Evolutionary conservation across 345 rosid genomes (phyloP).

Genomic region (Sisymbrium irio): DNA sequence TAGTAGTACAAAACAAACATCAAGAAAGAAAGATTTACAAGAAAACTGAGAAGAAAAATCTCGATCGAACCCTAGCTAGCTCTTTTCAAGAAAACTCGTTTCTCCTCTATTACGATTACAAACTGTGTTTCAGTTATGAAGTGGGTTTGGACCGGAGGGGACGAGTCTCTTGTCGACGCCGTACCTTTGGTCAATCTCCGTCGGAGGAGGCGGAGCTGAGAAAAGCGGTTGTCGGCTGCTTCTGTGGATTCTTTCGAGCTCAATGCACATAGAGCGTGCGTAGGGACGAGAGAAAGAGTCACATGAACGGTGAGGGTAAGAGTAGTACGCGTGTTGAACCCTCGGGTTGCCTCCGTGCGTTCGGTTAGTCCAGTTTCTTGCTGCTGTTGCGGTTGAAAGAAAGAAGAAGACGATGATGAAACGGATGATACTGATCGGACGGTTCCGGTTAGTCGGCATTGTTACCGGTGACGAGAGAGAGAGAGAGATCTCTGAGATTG

Average conservation of each 20-base stretch:
- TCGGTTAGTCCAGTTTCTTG: not conserved
- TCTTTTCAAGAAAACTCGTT: conserved; percentile 9
- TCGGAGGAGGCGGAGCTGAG: conserved; percentile 26
- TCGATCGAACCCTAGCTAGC: not conserved
- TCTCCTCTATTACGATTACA: not conserved
- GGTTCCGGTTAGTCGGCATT: conserved; percentile 23
- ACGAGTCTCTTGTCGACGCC: conserved; percentile 84
- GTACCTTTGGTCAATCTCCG: conserved; percentile 73
- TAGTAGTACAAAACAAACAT: conserved; percentile 3
- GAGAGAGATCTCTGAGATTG: not conserved
- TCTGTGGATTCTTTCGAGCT: conserved; percentile 36
- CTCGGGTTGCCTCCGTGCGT: not conserved
- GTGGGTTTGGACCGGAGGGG: conserved; percentile 92
- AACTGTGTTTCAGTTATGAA: conserved; percentile 53
- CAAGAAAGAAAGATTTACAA: conserved; percentile 23
- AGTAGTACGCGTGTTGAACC: conserved; percentile 31
- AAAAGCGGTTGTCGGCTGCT: conserved; percentile 21
- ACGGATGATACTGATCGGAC: not conserved
- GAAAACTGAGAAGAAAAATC: not conserved
- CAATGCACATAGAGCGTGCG: conserved; percentile 39
- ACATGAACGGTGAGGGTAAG: conserved; percentile 34
- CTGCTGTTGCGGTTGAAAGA: not conserved
- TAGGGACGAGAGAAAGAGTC: conserved; percentile 33
- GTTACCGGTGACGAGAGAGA: not conserved
- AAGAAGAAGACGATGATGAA: conserved; percentile 18